phyloP scores from a whole-genome alignment of 768 basidiomycete species.

The Xerocomus potaroensis region DNA sequence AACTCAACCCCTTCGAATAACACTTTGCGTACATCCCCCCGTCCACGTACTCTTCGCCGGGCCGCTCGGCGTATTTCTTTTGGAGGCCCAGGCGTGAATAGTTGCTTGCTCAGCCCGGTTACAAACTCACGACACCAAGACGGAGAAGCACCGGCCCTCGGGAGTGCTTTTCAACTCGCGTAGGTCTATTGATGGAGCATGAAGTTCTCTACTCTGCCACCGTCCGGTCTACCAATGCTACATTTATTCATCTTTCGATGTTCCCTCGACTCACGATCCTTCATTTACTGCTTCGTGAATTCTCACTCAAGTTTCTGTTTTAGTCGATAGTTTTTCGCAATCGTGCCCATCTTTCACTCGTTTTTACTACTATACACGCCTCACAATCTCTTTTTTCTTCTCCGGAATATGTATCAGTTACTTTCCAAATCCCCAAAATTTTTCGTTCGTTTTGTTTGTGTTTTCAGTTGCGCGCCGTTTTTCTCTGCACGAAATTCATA shows the following conservation, averaged over 20 bases:
- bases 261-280: background rate
- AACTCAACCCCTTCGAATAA: constrained; percentile 6
- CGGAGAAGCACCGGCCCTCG: constrained; percentile 42
- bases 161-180: constrained; percentile 69
- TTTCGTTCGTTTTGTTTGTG: constrained; percentile 8
- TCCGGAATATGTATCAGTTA: background rate
- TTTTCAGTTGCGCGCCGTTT: background rate
- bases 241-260: constrained; percentile 2
- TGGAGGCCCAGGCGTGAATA: constrained; percentile 39
- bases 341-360: background rate
- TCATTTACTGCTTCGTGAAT: background rate
- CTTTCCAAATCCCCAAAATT: constrained; percentile 1
- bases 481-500: constrained; percentile 1
- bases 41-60: constrained; percentile 28
- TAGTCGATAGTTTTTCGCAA: background rate
- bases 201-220: constrained; percentile 6
- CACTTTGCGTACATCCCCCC: constrained; percentile 16
- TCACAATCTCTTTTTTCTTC: constrained; percentile 5
- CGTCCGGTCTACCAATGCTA: constrained; percentile 10
- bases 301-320: background rate
- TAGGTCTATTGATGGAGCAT: constrained; percentile 24
- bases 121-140: constrained; percentile 24
- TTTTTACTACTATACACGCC: background rate
- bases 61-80: constrained; percentile 63
- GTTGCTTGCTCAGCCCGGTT: constrained; percentile 36